These are phyloP conservation scores for Obelidium mucronatum DNA, from an alignment of 192 early-diverging fungal species.

Conservation along the genomic window DNA sequence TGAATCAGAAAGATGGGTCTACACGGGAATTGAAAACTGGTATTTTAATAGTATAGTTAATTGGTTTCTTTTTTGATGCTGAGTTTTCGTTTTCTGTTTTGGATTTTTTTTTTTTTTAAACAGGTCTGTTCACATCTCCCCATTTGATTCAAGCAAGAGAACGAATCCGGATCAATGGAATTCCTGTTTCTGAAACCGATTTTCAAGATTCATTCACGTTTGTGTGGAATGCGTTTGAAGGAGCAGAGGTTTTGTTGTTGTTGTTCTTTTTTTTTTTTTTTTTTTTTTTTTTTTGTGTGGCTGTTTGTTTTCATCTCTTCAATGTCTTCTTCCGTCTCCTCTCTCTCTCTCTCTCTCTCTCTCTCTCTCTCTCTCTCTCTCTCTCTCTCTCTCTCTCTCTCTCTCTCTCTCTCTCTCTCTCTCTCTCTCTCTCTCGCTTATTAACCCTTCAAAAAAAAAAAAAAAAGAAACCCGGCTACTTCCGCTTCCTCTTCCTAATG, in stretches of 20 bases:
- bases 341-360: too few species aligned
- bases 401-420: too few species aligned
- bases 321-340: too few species aligned
- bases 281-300: not conserved
- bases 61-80: too few species aligned
- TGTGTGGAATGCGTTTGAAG: constrained; percentile 77
- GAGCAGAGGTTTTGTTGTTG: not conserved
- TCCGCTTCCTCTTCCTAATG: constrained; percentile 89
- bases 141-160: constrained; percentile 93
- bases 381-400: too few species aligned
- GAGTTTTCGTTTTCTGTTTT: too few species aligned
- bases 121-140: constrained; percentile 91
- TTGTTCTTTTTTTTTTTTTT: not conserved
- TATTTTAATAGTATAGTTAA: too few species aligned
- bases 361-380: too few species aligned
- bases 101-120: not conserved
- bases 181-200: constrained; percentile 71
- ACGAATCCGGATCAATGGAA: constrained; percentile 91
- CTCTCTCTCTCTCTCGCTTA: too few species aligned
- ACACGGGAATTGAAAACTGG: too few species aligned
- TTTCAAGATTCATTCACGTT: constrained; percentile 73
- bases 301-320: not conserved
- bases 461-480: constrained; percentile 75
- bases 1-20: constrained; percentile 37
- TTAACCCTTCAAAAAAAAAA: not conserved